phyloP scores from a whole-genome alignment of 2,329 filamentous ascomycete genomes.

The Aaosphaeria arxii region DNA sequence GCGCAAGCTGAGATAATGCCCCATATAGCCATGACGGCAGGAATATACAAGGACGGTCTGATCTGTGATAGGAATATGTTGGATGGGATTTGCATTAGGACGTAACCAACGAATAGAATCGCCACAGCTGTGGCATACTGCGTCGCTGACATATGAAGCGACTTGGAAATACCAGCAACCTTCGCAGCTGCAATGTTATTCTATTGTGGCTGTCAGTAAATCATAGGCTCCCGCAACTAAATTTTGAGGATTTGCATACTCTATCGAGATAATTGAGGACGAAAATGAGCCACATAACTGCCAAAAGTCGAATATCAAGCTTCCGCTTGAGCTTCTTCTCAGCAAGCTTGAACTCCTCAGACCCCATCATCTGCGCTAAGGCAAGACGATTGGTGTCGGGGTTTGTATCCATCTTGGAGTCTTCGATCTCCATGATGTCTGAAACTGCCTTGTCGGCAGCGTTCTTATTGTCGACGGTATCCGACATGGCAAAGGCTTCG shows the following conservation, averaged over 20 bases:
- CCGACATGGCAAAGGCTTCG: no score
- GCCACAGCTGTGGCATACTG: neutral
- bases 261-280: neutral
- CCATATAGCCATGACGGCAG: conserved; percentile 42
- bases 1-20: conserved; percentile 40
- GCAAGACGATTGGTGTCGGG: neutral
- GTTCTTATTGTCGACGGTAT: no score
- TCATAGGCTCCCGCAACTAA: no score
- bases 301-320: neutral
- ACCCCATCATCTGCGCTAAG: neutral
- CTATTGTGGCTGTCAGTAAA: neutral
- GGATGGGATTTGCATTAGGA: neutral
- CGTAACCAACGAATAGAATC: neutral
- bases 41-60: conserved; percentile 25
- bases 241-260: neutral
- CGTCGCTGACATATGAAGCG: neutral
- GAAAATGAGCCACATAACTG: neutral
- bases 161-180: neutral
- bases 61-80: neutral
- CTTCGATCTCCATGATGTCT: no score
- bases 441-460: no score
- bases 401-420: no score
- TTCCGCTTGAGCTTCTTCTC: neutral
- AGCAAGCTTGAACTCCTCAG: neutral
- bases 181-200: neutral